phyloP scores from a whole-genome alignment of 495 filamentous ascomycete species.

The Amorphotheca resinae region DNA sequence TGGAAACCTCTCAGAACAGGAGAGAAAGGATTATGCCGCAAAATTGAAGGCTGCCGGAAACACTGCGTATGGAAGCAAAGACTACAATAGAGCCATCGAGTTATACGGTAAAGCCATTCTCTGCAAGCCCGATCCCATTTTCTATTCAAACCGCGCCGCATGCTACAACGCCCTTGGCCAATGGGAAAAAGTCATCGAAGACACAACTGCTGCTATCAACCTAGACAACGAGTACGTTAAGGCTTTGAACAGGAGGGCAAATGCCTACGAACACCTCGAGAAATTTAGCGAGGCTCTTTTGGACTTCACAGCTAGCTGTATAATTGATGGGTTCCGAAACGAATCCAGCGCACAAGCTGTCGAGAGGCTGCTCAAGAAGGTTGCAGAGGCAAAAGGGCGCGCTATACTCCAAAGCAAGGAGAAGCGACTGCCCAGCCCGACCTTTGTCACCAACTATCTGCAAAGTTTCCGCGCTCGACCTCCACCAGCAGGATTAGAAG shows the following conservation, averaged over 20 bases:
- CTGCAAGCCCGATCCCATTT: slow-evolving; percentile 94
- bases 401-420: slow-evolving; percentile 66
- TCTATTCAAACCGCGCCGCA: slow-evolving; percentile 95
- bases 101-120: slow-evolving; percentile 91
- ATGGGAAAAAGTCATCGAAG: slow-evolving; percentile 95
- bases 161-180: slow-evolving; percentile 87
- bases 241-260: slow-evolving; percentile 88
- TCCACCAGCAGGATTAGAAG: slow-evolving; percentile 72
- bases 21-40: slow-evolving; percentile 70
- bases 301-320: slow-evolving; percentile 97
- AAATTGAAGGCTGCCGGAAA: slow-evolving; percentile 94
- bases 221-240: slow-evolving; percentile 95
- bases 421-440: slow-evolving; percentile 75
- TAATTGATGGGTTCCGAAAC: slow-evolving; percentile 92
- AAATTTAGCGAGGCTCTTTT: slow-evolving; percentile 90
- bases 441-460: slow-evolving; percentile 96
- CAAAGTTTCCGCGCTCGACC: slow-evolving; percentile 85
- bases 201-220: slow-evolving; percentile 85
- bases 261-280: slow-evolving; percentile 85
- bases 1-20: slow-evolving; percentile 51
- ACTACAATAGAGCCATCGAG: slow-evolving; percentile 82
- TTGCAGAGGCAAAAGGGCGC: slow-evolving; percentile 85
- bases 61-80: slow-evolving; percentile 87
- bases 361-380: slow-evolving; percentile 90
- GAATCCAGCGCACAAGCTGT: slow-evolving; percentile 77